Base-by-base conservation (phyloP, 805 yeast species). In the Saccharomycopsis sp. region DNA sequence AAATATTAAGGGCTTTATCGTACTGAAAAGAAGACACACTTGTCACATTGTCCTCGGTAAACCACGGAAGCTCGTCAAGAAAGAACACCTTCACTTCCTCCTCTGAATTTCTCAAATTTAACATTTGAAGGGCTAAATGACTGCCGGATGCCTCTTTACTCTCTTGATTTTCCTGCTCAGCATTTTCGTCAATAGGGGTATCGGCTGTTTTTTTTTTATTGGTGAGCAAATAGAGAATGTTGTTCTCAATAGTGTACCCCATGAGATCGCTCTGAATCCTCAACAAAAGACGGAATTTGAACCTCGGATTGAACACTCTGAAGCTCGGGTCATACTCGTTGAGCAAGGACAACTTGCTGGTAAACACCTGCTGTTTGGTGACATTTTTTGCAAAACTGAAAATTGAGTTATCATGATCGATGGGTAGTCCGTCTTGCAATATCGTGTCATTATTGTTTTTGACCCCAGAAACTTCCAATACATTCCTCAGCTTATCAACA, bases 241-340 rank as follows among this genome's bases (percentile, higher is more conserved):
- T 57, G 2, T 56, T 58, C 14, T 57, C 24, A 41, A 68, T 55
- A 1, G 66, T 64, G 47, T 52, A 68, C n/a, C 66, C 66, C 12
- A 58, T 24, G 3, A 70, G 57, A 0, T 63, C 65, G 53, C 62
- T 62, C 2, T 64, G 58, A n/a, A 70, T 60, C 48, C 67, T 68
- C 12, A 70, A 53, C 24, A 68, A 62, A 16, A 70, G 54, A 40
- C 62, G 64, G 37, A 69, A 68, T 46, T 67, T 55, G 4, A 70
- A 59, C 34, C 68, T 67, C 50, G 51, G 56, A 18, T 56, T 55
- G 21, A 68, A 70, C 7, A 66, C 16, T 24, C 23, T 50, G 4
- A 18, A 3, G 14, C 12, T 24, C 8, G 34, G 52, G 24, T 52
- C 48, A 12, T 53, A 41, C 4, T 51, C 61, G 24, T 24, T 29